These are phyloP conservation scores for grape (Vitis vinifera) DNA, from an alignment of 164 flowering plant genomes.

Conservation along the genomic window DNA sequence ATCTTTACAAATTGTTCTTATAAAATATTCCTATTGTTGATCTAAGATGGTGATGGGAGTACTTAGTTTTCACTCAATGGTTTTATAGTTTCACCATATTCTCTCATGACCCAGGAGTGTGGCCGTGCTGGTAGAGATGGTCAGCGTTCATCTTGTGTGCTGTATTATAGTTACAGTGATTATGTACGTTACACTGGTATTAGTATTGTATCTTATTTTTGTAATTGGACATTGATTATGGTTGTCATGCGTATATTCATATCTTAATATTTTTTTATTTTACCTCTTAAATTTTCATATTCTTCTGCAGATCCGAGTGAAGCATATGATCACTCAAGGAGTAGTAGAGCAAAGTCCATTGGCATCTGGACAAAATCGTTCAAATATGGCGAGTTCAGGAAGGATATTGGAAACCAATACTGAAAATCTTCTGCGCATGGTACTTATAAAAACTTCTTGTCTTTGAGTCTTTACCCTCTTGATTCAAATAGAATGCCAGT, in stretches of 20 bases:
- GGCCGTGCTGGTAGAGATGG: no score
- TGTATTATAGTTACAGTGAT: no score
- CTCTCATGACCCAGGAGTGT: no score
- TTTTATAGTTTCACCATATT: no score
- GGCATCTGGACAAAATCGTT: constrained; percentile 43
- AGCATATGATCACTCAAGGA: constrained; percentile 94
- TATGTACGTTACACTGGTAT: no score
- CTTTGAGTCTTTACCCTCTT: not conserved
- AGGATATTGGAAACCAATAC: constrained; percentile 45
- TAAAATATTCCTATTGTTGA: no score
- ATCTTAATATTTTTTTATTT: constrained; percentile 1
- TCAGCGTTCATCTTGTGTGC: no score
- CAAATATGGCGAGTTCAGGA: constrained; percentile 44
- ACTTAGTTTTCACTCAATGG: no score
- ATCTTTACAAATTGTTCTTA: no score
- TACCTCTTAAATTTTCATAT: not conserved
- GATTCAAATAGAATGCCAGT: not conserved
- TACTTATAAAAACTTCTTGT: constrained; percentile 20
- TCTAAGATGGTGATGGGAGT: no score
- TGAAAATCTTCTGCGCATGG: constrained; percentile 82
- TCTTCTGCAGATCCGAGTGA: constrained; percentile 73
- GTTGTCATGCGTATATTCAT: not conserved
- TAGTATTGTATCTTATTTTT: constrained; percentile 14
- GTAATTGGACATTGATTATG: not conserved
- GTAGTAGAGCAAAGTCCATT: constrained; percentile 67